Conservation (phyloP, 2,329 filamentous ascomycete genomes). For the Fusarium begoniae region DNA sequence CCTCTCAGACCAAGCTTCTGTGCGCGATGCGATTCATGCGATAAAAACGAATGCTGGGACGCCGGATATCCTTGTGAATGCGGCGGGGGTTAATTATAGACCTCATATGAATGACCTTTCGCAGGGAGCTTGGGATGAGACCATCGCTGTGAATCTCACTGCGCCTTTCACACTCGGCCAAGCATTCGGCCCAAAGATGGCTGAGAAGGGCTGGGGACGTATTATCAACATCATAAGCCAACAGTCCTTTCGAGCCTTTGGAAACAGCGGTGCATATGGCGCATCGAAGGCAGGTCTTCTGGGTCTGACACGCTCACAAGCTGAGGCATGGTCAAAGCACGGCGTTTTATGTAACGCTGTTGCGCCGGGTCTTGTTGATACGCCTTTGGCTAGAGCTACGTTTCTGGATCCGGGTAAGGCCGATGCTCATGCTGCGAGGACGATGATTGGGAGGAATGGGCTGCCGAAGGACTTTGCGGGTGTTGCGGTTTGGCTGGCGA, state of each 20-base stretch:
- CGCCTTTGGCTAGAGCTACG: conserved; percentile 38
- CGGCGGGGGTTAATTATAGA: conserved; percentile 44
- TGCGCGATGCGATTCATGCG: conserved; percentile 22
- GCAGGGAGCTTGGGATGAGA: conserved; percentile 43
- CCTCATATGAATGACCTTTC: conserved; percentile 45
- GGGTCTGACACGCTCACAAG: conserved; percentile 46
- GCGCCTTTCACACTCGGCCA: conserved; percentile 47
- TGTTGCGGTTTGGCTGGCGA: conserved; percentile 44
- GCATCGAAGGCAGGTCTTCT: conserved; percentile 46
- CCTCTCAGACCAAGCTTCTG: conserved; percentile 23
- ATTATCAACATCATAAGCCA: conserved; percentile 49
- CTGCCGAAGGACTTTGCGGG: conserved; percentile 46
- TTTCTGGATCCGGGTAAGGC: conserved; percentile 36
- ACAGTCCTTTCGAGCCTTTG: conserved; percentile 45
- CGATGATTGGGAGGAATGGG: conserved; percentile 46
- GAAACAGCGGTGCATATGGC: conserved; percentile 48
- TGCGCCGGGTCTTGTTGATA: conserved; percentile 46
- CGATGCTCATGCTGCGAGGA: conserved; percentile 40
- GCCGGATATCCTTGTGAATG: conserved; percentile 48
- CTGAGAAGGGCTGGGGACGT: conserved; percentile 43
- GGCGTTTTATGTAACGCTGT: conserved; percentile 49
- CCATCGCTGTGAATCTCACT: conserved; percentile 47
- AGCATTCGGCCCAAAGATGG: conserved; percentile 46
- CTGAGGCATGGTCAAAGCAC: conserved; percentile 47
- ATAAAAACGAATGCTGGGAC: conserved; percentile 37